Conservation (phyloP, 2,329 filamentous ascomycete genomes). For the Cercospora canescens region DNA sequence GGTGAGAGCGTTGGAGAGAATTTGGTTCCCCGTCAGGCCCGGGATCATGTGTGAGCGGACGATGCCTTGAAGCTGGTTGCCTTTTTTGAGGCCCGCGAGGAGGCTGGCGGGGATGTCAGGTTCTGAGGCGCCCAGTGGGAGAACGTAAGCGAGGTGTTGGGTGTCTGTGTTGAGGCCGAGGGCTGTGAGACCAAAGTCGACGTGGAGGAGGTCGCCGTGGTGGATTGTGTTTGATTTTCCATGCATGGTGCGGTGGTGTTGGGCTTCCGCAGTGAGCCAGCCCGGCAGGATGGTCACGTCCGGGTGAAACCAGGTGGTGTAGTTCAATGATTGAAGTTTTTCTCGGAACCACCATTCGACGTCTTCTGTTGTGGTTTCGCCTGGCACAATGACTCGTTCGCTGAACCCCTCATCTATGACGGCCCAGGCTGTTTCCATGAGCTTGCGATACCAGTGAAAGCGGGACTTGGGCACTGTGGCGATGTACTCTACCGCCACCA, state of each 20-base stretch:
- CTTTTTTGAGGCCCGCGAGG: slow-evolving; percentile 16
- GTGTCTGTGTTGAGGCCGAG: slow-evolving; percentile 26
- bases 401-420: slow-evolving; percentile 23
- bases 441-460: slow-evolving; percentile 21
- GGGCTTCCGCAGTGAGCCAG: background rate
- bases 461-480: slow-evolving; percentile 20
- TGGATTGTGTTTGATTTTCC: slow-evolving; percentile 1
- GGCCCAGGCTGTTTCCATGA: slow-evolving; percentile 25
- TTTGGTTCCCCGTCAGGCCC: slow-evolving; percentile 19
- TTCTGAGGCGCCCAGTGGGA: slow-evolving; percentile 12
- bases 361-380: slow-evolving; percentile 19
- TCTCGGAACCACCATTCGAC: slow-evolving; percentile 27
- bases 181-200: slow-evolving; percentile 26
- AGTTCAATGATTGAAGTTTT: slow-evolving; percentile 22
- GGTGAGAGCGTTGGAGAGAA: slow-evolving; percentile 13
- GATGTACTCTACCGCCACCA: slow-evolving; percentile 25
- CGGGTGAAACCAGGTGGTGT: slow-evolving; percentile 26
- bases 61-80: slow-evolving; percentile 24
- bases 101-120: slow-evolving; percentile 18
- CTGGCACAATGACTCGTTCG: slow-evolving; percentile 18
- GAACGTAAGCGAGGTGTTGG: slow-evolving; percentile 26
- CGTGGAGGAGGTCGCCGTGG: slow-evolving; percentile 22
- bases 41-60: slow-evolving; percentile 19
- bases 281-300: slow-evolving; percentile 17
- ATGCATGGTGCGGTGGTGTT: background rate